Base-by-base conservation (phyloP, 1,139 yeast species). In the Saccharomyces hybrid region DNA sequence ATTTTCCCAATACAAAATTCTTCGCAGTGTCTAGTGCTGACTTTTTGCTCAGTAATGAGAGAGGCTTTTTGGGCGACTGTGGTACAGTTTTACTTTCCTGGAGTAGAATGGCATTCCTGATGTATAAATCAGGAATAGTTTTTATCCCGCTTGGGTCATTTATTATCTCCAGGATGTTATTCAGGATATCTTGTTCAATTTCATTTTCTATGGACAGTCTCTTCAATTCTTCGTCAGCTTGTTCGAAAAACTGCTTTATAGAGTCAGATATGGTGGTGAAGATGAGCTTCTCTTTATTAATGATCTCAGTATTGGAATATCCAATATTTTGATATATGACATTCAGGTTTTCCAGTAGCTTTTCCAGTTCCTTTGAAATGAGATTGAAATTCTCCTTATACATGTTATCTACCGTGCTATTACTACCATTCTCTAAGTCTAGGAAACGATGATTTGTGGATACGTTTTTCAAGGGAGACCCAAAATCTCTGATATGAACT, bases 291-390 rank as follows among this genome's bases (percentile, higher is more conserved):
- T 74, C 76, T 52, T 71, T 73, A 44, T 63, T 62, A 26, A 67
- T 63, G 2, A 73, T 71, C 48, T 73, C 75, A 12, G 63, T 61
- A 48, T 70, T 65, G 0, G 76, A 71, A 53, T 73, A 71, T 1
- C 77, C 77, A 34, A 74, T 73, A 52, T 69, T 71, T 42, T 66
- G 64, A 59, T 73, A 73, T 16, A 73, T 67, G n/a, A 64, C 64
- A 44, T 72, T 67, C 9, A 74, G 56, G 51, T 69, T 65, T 21
- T 65, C 67, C 42, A 73, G 58, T 7, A 73, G 57, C 9, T 61
- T 64, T 14, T 69, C 67, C 12, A 74, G 58, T 49, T 73, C 72
- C 16, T 59, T 55, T 0, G 75, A 68, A 2, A 73, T 68, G 42
- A 68, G 60, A 27, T 58, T 65, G 51, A 68, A 72, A 57, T 68